Evolutionary conservation across 2,329 filamentous ascomycete species (phyloP).

Genomic region (Diplodia mutila): DNA sequence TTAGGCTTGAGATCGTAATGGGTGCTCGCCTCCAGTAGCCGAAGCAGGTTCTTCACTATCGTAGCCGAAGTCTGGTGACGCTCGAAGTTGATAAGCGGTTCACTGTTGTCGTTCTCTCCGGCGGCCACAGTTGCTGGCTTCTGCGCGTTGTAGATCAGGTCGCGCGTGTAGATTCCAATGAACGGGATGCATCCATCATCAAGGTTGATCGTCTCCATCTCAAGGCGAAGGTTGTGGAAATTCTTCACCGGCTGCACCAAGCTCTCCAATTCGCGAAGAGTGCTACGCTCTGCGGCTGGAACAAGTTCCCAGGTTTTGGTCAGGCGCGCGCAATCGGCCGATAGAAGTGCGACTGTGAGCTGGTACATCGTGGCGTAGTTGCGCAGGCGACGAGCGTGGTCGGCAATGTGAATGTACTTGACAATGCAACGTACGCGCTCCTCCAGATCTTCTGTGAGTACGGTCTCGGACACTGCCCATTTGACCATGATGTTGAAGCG

Average conservation of each 20-base stretch:
- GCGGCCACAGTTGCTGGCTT: slow-evolving; percentile 59
- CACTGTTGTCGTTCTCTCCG: slow-evolving; percentile 60
- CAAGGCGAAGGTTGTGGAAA: slow-evolving; percentile 73
- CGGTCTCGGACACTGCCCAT: slow-evolving; percentile 79
- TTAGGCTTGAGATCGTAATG: slow-evolving; percentile 75
- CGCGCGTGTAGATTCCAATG: slow-evolving; percentile 79
- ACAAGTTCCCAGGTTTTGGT: slow-evolving; percentile 73
- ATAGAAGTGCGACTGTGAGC: slow-evolving; percentile 75
- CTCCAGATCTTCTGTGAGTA: slow-evolving; percentile 71
- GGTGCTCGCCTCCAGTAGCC: slow-evolving; percentile 78
- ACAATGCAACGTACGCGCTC: slow-evolving; percentile 77
- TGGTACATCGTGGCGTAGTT: slow-evolving; percentile 87
- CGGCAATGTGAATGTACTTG: slow-evolving; percentile 81
- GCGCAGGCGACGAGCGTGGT: slow-evolving; percentile 72
- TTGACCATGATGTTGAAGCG: slow-evolving; percentile 89
- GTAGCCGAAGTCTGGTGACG: slow-evolving; percentile 74
- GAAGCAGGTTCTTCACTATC: slow-evolving; percentile 77
- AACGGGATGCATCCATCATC: slow-evolving; percentile 81
- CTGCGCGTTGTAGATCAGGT: slow-evolving; percentile 80
- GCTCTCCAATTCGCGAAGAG: slow-evolving; percentile 69
- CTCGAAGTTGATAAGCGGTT: slow-evolving; percentile 81
- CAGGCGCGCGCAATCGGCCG: slow-evolving; percentile 70
- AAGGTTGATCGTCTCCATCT: slow-evolving; percentile 72
- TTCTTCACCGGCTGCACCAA: slow-evolving; percentile 78
- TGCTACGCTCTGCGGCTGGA: slow-evolving; percentile 65